These are phyloP conservation scores for Symbiodinium pilosum DNA, from an alignment of 73 alveolate genomes.

Conservation along the genomic window DNA sequence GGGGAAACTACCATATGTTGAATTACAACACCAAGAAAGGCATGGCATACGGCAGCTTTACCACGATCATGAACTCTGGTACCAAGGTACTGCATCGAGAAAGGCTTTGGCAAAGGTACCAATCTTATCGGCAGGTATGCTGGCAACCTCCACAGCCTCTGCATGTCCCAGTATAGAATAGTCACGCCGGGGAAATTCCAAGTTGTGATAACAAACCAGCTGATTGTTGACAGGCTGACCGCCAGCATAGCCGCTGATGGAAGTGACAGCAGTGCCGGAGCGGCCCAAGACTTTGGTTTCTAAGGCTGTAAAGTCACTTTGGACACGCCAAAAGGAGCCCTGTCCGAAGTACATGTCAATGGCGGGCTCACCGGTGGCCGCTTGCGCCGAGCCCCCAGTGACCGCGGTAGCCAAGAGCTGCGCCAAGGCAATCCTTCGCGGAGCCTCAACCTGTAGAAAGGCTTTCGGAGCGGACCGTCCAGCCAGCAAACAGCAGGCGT, in stretches of 20 bases:
- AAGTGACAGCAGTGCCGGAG: conserved; percentile 25
- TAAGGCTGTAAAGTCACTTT: conserved; percentile 27
- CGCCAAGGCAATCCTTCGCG: neutral
- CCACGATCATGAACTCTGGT: too few relatives aligned
- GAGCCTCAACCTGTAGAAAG: neutral
- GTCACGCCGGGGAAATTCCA: conserved; percentile 49
- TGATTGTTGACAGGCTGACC: conserved; percentile 17
- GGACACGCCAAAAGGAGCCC: conserved; percentile 92
- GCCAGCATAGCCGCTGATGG: conserved; percentile 77
- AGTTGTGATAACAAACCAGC: conserved; percentile 71
- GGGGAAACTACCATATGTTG: too few relatives aligned
- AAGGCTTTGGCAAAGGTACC: conserved; percentile 63
- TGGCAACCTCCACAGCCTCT: conserved; percentile 52
- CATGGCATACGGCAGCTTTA: too few relatives aligned
- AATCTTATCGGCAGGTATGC: conserved; percentile 27
- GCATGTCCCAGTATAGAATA: conserved; percentile 76
- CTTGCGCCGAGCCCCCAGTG: neutral
- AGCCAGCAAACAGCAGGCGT: neutral
- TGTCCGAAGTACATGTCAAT: conserved; percentile 78
- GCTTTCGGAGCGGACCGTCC: neutral
- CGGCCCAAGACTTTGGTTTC: conserved; percentile 41
- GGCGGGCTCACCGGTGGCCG: neutral
- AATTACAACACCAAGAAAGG: too few relatives aligned
- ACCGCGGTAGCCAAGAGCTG: neutral
- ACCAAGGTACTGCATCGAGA: conserved; percentile 29